phyloP scores from a whole-genome alignment of 257 asterid genomes.

The Fraxinus anomala region DNA sequence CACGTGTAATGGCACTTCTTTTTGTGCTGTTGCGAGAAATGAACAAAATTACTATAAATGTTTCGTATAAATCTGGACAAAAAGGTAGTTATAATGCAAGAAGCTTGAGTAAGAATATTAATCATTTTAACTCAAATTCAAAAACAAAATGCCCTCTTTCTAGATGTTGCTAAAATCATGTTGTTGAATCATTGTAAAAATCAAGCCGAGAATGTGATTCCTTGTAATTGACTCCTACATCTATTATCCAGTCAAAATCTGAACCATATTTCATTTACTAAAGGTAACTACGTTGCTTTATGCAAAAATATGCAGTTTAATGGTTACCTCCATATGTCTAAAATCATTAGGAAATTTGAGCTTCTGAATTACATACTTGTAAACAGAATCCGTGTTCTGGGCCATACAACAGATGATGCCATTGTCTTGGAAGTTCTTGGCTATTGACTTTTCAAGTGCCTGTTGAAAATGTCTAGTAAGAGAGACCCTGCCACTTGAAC shows the following conservation, averaged over 20 bases:
- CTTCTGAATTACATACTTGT: slow-evolving; percentile 38
- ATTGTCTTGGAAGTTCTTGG: slow-evolving; percentile 53
- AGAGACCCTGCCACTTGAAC: slow-evolving; percentile 50
- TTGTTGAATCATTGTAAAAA: background rate
- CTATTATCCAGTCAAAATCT: background rate
- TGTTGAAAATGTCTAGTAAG: slow-evolving; percentile 44
- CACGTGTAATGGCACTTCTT: slow-evolving; percentile 52
- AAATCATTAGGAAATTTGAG: background rate
- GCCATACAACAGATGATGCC: slow-evolving; percentile 64
- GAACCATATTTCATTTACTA: background rate
- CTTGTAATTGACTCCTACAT: background rate
- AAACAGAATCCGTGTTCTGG: slow-evolving; percentile 56
- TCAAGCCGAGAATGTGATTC: background rate
- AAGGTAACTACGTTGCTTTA: background rate
- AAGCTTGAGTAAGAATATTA: background rate
- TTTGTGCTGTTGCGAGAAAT: slow-evolving; percentile 42
- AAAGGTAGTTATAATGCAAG: background rate
- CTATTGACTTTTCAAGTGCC: slow-evolving; percentile 57
- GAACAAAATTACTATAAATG: slow-evolving; percentile 8
- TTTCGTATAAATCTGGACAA: background rate
- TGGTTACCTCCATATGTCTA: background rate
- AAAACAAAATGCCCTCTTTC: background rate
- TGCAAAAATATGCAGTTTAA: slow-evolving; percentile 2
- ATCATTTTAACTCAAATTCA: background rate
- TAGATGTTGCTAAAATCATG: background rate